phyloP scores from a whole-genome alignment of 148 eudicot species.

The Persicaria tinctoria region DNA sequence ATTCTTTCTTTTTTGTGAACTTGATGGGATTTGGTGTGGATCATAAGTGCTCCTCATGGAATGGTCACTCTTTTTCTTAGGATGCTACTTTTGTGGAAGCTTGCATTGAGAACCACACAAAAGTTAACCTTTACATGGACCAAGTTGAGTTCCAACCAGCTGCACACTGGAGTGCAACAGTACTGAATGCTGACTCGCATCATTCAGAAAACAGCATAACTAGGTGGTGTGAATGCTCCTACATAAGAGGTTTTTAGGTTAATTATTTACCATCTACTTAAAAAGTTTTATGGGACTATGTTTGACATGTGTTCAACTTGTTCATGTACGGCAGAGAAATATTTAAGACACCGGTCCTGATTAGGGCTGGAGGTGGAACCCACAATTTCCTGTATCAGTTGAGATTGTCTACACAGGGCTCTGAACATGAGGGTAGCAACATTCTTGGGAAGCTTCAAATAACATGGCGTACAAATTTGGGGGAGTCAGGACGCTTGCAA shows the following conservation, averaged over 20 bases:
- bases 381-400: conserved; percentile 78
- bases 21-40: background rate
- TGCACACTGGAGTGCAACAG: conserved; percentile 73
- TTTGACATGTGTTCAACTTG: background rate
- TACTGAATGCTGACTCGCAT: conserved; percentile 56
- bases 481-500: conserved; percentile 99
- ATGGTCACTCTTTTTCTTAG: conserved; percentile 32
- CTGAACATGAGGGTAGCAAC: conserved; percentile 74
- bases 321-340: conserved; percentile 42
- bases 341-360: conserved; percentile 70
- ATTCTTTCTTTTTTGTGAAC: conserved; percentile 1
- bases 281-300: background rate
- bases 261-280: background rate
- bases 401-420: conserved; percentile 49
- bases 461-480: conserved; percentile 99
- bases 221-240: conserved; percentile 36
- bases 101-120: conserved; percentile 92
- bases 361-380: conserved; percentile 91
- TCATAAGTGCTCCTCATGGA: conserved; percentile 5
- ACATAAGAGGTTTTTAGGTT: conserved; percentile 1
- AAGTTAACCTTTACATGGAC: conserved; percentile 87
- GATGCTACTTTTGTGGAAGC: conserved; percentile 90
- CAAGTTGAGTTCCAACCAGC: conserved; percentile 99
- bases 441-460: conserved; percentile 92
- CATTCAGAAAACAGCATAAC: conserved; percentile 31